Conservation (phyloP, 2,329 filamentous ascomycete species). For the Zymoseptoria crescenta region DNA sequence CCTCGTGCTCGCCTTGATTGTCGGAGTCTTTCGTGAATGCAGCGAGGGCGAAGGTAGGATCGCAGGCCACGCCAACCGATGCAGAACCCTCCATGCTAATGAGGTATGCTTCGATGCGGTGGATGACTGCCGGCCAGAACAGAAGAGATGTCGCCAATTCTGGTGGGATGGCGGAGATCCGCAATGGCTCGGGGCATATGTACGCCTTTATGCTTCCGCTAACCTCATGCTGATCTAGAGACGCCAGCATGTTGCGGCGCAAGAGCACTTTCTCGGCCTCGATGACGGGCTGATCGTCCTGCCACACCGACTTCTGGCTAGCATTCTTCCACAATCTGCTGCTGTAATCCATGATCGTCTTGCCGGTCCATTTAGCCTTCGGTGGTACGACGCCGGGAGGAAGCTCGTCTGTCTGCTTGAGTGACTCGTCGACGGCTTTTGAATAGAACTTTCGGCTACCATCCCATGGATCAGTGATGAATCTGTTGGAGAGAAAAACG, state of each 20-base stretch:
- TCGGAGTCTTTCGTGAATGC: slow-evolving; percentile 90
- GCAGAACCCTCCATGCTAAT: slow-evolving; percentile 70
- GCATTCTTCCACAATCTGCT: slow-evolving; percentile 64
- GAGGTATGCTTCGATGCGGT: slow-evolving; percentile 72
- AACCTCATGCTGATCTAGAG: slow-evolving; percentile 48
- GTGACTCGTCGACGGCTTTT: slow-evolving; percentile 37
- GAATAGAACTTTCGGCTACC: slow-evolving; percentile 54
- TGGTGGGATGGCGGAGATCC: slow-evolving; percentile 64
- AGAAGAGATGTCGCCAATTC: slow-evolving; percentile 65
- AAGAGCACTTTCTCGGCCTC: slow-evolving; percentile 65
- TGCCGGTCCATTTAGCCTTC: slow-evolving; percentile 28
- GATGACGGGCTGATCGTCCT: slow-evolving; percentile 69
- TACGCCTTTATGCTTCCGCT: slow-evolving; percentile 45
- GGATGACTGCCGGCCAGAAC: slow-evolving; percentile 74
- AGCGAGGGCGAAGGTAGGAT: slow-evolving; percentile 67
- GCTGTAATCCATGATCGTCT: slow-evolving; percentile 69
- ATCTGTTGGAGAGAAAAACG: slow-evolving; percentile 39
- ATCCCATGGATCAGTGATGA: slow-evolving; percentile 50
- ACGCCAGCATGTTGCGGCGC: slow-evolving; percentile 76
- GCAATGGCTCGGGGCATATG: slow-evolving; percentile 68
- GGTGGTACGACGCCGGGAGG: slow-evolving; percentile 45
- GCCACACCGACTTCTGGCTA: slow-evolving; percentile 38
- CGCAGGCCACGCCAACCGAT: slow-evolving; percentile 56
- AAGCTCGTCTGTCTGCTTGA: slow-evolving; percentile 58
- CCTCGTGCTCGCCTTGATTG: slow-evolving; percentile 63